Evolutionary conservation across 2,329 filamentous ascomycete species (phyloP).

Genomic region (Fusarium sp.): DNA sequence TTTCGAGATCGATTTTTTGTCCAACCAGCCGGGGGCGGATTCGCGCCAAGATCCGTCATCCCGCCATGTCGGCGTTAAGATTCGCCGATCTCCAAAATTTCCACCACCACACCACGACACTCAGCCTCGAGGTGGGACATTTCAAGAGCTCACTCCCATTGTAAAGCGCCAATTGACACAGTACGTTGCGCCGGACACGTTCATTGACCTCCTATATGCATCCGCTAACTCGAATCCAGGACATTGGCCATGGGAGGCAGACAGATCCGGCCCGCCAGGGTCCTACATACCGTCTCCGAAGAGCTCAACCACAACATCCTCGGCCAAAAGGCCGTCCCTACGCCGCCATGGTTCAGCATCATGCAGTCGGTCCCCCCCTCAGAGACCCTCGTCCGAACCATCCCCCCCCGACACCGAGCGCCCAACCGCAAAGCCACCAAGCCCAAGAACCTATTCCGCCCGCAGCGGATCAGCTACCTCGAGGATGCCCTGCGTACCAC

Average conservation of each 20-base stretch:
- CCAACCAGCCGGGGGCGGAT: conserved; percentile 35
- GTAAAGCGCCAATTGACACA: conserved; percentile 39
- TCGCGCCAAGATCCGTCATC: conserved; percentile 42
- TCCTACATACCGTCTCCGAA: conserved; percentile 63
- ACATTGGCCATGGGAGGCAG: conserved; percentile 58
- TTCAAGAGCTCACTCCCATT: conserved; percentile 25
- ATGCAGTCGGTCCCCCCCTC: conserved; percentile 70
- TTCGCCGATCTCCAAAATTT: conserved; percentile 54
- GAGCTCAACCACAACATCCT: conserved; percentile 62
- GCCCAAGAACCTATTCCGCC: conserved; percentile 84
- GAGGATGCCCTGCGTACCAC: conserved; percentile 86
- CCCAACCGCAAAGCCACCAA: conserved; percentile 62
- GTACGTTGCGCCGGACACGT: conserved; percentile 20
- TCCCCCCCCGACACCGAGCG: conserved; percentile 63
- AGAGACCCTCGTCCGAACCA: conserved; percentile 70
- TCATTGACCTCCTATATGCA: not conserved
- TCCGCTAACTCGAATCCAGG: conserved; percentile 17
- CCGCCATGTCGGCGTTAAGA: conserved; percentile 50
- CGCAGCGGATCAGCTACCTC: conserved; percentile 82
- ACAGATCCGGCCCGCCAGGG: conserved; percentile 63
- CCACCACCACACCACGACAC: conserved; percentile 43
- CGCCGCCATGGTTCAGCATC: conserved; percentile 67
- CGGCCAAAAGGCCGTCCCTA: conserved; percentile 52
- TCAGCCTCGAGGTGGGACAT: conserved; percentile 30
- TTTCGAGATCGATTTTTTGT: conserved; percentile 45